phyloP scores from a whole-genome alignment of 202 grass and related monocot genomes.

The Panicum virgatum region DNA sequence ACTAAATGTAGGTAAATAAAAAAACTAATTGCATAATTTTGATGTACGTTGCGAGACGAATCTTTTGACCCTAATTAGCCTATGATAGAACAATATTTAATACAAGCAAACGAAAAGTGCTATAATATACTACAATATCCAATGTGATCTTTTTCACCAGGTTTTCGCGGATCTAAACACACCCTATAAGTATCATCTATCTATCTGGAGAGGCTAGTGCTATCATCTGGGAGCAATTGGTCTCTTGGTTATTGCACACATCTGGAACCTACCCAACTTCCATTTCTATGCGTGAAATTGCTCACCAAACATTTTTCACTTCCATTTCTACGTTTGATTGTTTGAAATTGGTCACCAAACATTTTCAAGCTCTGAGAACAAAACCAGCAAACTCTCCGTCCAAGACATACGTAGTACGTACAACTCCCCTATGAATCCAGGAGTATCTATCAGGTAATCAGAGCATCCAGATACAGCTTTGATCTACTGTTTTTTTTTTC shows the following conservation, averaged over 20 bases:
- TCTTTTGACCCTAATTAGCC: too few species aligned
- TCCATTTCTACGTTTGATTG: neutral
- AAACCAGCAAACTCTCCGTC: constrained; percentile 3
- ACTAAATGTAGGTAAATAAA: too few species aligned
- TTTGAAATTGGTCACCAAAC: neutral
- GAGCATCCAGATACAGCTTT: constrained; percentile 15
- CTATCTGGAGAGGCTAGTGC: constrained; percentile 30
- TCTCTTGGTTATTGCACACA: constrained; percentile 37
- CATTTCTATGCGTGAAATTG: constrained; percentile 9
- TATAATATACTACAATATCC: too few species aligned
- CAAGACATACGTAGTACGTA: constrained; percentile 4
- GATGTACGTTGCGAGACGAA: too few species aligned
- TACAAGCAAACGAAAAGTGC: too few species aligned
- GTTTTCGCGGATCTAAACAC: too few species aligned
- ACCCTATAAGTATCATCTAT: too few species aligned
- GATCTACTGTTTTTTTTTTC: neutral
- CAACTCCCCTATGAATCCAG: neutral
- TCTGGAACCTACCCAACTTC: constrained; percentile 20
- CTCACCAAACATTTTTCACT: neutral
- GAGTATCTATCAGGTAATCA: neutral
- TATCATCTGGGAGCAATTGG: constrained; percentile 18
- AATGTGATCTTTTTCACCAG: too few species aligned
- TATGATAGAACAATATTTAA: too few species aligned
- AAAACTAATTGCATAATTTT: too few species aligned
- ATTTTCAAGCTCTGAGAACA: constrained; percentile 2